These are phyloP conservation scores for Phanerochaete carnosa DNA, from an alignment of 768 basidiomycete genomes.

Conservation along the genomic window DNA sequence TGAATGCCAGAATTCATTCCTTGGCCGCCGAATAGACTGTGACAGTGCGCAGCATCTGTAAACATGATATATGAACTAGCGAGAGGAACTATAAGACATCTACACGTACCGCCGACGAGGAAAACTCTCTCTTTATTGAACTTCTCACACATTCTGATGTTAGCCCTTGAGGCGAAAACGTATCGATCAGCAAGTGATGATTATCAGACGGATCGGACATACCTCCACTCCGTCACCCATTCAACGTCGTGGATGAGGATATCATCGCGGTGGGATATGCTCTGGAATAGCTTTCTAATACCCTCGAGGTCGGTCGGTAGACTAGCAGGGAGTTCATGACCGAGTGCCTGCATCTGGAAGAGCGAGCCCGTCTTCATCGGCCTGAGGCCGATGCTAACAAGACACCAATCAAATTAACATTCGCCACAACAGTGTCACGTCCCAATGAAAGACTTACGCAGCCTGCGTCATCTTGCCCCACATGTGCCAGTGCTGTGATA, in stretches of 20 bases:
- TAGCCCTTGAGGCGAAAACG: slow-evolving; percentile 38
- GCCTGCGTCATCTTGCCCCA: slow-evolving; percentile 15
- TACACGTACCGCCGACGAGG: slow-evolving; percentile 40
- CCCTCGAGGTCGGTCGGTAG: slow-evolving; percentile 4
- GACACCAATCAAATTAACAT: background rate
- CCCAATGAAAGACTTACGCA: slow-evolving; percentile 3
- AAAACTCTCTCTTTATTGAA: slow-evolving; percentile 44
- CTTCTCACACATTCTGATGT: slow-evolving; percentile 44
- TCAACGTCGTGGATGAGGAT: slow-evolving; percentile 4
- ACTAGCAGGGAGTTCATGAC: slow-evolving; percentile 5
- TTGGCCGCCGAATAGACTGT: slow-evolving; percentile 42
- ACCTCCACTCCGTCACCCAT: slow-evolving; percentile 16
- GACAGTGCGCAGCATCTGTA: slow-evolving; percentile 48
- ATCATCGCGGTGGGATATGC: slow-evolving; percentile 4
- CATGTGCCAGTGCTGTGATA: slow-evolving; percentile 16
- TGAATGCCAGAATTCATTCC: slow-evolving; percentile 29
- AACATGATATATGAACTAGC: background rate
- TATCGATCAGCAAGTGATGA: slow-evolving; percentile 13
- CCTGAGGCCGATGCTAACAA: slow-evolving; percentile 4
- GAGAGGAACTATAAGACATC: background rate
- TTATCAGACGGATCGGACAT: slow-evolving; percentile 24
- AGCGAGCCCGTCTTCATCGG: slow-evolving; percentile 7
- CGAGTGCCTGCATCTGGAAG: slow-evolving; percentile 13
- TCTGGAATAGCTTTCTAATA: slow-evolving; percentile 8
- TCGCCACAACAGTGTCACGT: background rate